phyloP scores from a whole-genome alignment of 305 asterid genomes.

The Solanum aculeatissimum region DNA sequence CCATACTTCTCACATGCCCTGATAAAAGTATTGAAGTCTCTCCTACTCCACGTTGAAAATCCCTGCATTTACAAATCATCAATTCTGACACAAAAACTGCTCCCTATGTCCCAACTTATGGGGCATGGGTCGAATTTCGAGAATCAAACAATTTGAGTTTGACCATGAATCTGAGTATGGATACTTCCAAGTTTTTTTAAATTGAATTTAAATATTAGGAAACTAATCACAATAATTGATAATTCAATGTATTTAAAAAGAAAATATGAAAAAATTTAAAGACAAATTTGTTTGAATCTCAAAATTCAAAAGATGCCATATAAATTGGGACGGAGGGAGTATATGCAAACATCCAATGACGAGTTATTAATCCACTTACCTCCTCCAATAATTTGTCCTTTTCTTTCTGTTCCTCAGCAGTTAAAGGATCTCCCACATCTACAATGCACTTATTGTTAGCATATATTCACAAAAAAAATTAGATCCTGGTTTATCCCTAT shows the following conservation, averaged over 20 bases:
- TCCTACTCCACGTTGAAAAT: slow-evolving; percentile 96
- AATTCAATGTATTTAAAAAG: neutral
- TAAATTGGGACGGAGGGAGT: neutral
- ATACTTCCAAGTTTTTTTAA: neutral
- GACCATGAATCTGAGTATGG: neutral
- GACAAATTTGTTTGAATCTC: neutral
- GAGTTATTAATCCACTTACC: slow-evolving; percentile 23
- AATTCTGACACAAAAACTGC: neutral
- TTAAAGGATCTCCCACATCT: slow-evolving; percentile 95
- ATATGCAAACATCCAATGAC: neutral
- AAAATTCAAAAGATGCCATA: neutral
- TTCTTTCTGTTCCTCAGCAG: slow-evolving; percentile 97
- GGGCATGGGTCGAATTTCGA: neutral
- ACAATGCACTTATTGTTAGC: slow-evolving; percentile 14
- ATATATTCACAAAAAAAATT: slow-evolving; percentile 1
- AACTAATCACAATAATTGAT: neutral
- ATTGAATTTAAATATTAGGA: neutral
- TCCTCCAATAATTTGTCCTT: slow-evolving; percentile 82
- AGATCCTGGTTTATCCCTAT: neutral
- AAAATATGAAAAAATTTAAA: neutral
- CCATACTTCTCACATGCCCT: slow-evolving; percentile 99
- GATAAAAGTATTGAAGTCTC: slow-evolving; percentile 88
- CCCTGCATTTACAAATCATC: slow-evolving; percentile 43
- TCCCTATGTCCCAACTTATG: neutral
- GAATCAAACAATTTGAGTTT: neutral